Evolutionary conservation across 176 grass and related monocot genomes (phyloP).

Genomic region (Poa pratensis): DNA sequence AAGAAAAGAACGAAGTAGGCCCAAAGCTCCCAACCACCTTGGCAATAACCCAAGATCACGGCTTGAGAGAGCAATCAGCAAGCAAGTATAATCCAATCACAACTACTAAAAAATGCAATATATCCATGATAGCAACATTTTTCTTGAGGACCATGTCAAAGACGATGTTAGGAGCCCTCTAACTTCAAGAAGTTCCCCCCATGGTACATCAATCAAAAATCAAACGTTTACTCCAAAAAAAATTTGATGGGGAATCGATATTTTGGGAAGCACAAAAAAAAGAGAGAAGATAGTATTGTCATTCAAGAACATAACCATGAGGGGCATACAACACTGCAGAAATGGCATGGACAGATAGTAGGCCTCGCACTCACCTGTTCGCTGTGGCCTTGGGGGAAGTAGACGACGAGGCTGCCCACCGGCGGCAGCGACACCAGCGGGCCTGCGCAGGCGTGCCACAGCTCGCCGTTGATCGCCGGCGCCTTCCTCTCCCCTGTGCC

Average conservation of each 20-base stretch:
- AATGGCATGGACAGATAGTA: not conserved
- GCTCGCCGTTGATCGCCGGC: conserved; percentile 84
- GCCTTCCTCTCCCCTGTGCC: conserved; percentile 75
- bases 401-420: conserved; percentile 98
- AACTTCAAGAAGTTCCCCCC: not conserved
- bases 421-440: conserved; percentile 90
- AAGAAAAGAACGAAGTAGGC: conserved; percentile 28
- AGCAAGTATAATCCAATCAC: conserved; percentile 18
- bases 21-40: conserved; percentile 43
- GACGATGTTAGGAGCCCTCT: not conserved
- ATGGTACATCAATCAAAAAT: not conserved
- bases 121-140: not conserved
- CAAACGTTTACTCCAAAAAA: not conserved
- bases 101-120: conserved; percentile 12
- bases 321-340: not conserved
- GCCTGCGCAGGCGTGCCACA: conserved; percentile 97
- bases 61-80: conserved; percentile 24
- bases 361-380: conserved; percentile 67
- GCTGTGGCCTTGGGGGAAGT: conserved; percentile 98
- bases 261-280: not conserved
- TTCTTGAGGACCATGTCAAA: too few relatives aligned
- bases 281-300: not conserved
- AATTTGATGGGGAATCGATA: not conserved
- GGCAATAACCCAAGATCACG: conserved; percentile 30
- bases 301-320: not conserved